A percentile compares a stretch with the other conserved stretches of the same genome.
Evolutionary conservation across 75 land plant genomes (phyloP).

Genomic region (Picea sitchensis): DNA sequence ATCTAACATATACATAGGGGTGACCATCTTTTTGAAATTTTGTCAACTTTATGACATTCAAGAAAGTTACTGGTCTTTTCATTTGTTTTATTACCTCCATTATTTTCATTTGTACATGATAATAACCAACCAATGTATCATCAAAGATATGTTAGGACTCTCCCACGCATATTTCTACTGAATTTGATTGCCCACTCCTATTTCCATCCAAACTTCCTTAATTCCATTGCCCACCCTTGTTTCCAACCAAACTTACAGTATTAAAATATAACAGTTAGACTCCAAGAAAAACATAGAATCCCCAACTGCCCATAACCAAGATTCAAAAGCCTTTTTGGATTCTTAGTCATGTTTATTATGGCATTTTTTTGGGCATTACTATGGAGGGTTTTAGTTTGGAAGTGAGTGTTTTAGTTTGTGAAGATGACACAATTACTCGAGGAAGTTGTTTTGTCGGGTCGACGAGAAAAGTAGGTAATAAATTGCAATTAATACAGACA

Average conservation of each 20-base stretch:
- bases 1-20: conserved; percentile 52
- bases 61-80: conserved; percentile 50
- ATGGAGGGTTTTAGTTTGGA: no score
- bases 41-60: conserved; percentile 66
- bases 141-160: neutral
- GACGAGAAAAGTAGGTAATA: no score
- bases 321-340: no score
- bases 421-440: no score
- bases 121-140: conserved; percentile 36
- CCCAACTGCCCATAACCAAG: neutral
- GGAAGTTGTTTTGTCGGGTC: no score
- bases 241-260: neutral
- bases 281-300: conserved; percentile 41
- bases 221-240: conserved; percentile 39
- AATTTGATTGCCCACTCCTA: no score
- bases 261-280: conserved; percentile 40
- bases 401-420: no score
- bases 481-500: no score
- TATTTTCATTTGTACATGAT: conserved; percentile 64
- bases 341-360: no score
- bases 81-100: conserved; percentile 55
- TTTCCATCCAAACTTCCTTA: no score
- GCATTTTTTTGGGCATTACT: no score
- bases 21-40: conserved; percentile 77
- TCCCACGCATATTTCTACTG: no score